Percentiles rank a stretch among this genome's conserved stretches.
Conservation (phyloP, 345 rosid genomes). For the Atalantia buxifolia region DNA sequence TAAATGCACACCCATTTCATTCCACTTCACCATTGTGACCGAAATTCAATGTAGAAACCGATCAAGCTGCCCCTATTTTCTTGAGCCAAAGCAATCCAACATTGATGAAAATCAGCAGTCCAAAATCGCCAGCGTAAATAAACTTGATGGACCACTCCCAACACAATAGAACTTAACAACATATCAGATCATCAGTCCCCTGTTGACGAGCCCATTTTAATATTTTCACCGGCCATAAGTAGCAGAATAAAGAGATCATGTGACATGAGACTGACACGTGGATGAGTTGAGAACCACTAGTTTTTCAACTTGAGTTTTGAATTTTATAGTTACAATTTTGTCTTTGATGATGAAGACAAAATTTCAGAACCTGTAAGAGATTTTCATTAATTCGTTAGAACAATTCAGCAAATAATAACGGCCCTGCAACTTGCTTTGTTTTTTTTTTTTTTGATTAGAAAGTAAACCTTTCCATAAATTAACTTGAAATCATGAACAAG, state of each 20-base stretch:
- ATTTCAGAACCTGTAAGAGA: not conserved
- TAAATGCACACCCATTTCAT: not conserved
- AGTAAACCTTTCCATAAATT: no score
- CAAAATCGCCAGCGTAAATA: not conserved
- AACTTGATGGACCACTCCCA: not conserved
- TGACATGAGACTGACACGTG: not conserved
- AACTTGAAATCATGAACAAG: no score
- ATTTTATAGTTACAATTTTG: not conserved
- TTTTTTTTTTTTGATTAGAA: no score
- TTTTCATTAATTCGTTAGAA: not conserved
- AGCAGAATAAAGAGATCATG: not conserved
- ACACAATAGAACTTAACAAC: not conserved
- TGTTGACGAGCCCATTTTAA: not conserved
- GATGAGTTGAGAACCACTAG: not conserved
- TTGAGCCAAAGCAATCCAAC: not conserved
- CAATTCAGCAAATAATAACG: not conserved
- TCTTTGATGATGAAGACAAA: not conserved
- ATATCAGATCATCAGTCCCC: not conserved
- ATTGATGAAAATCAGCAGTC: not conserved
- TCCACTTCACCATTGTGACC: not conserved
- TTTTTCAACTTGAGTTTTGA: not conserved
- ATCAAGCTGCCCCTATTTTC: not conserved
- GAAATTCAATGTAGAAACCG: not conserved
- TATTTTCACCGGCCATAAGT: not conserved
- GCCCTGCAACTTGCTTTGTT: not conserved